These are phyloP conservation scores for Chalciporus sp. DNA, from an alignment of 1,284 basidiomycete species.

Conservation along the genomic window DNA sequence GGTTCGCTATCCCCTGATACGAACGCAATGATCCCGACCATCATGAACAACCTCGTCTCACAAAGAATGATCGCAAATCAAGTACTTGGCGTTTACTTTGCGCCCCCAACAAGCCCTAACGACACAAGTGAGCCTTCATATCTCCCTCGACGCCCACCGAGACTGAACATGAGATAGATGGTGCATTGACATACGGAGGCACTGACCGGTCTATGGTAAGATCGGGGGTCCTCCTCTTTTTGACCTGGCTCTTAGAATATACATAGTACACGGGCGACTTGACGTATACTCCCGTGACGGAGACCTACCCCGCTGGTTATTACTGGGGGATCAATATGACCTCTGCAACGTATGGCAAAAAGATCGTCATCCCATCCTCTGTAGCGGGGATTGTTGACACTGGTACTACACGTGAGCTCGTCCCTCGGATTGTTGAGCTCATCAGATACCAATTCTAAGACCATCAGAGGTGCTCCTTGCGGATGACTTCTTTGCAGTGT, in stretches of 20 bases:
- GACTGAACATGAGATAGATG: slow-evolving; percentile 18
- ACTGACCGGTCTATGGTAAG: too few species aligned
- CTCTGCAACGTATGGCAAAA: slow-evolving; percentile 13
- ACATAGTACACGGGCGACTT: slow-evolving; percentile 21
- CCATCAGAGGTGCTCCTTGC: slow-evolving; percentile 23
- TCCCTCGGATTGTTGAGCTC: too few species aligned
- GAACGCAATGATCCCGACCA: slow-evolving; percentile 20
- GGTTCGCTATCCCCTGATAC: slow-evolving; percentile 5
- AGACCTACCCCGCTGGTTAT: slow-evolving; percentile 16
- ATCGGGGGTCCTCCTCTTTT: not conserved
- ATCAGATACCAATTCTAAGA: too few species aligned
- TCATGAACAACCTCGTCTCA: slow-evolving; percentile 26
- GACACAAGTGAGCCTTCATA: slow-evolving; percentile 20
- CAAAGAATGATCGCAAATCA: too few species aligned
- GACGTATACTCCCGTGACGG: slow-evolving; percentile 25
- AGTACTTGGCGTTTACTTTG: too few species aligned
- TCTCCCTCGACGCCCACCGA: not conserved
- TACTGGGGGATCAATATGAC: slow-evolving; percentile 33
- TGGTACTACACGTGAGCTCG: slow-evolving; percentile 17
- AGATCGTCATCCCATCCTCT: slow-evolving; percentile 19
- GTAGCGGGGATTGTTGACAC: slow-evolving; percentile 16
- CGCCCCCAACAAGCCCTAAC: slow-evolving; percentile 17
- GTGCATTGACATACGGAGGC: not conserved
- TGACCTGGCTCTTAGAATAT: not conserved
- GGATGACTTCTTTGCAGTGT: slow-evolving; percentile 20